Percentiles rank a stretch among this genome's conserved stretches.
Evolutionary conservation across 768 basidiomycete genomes (phyloP).

Genomic region (Hygrophorus russula): DNA sequence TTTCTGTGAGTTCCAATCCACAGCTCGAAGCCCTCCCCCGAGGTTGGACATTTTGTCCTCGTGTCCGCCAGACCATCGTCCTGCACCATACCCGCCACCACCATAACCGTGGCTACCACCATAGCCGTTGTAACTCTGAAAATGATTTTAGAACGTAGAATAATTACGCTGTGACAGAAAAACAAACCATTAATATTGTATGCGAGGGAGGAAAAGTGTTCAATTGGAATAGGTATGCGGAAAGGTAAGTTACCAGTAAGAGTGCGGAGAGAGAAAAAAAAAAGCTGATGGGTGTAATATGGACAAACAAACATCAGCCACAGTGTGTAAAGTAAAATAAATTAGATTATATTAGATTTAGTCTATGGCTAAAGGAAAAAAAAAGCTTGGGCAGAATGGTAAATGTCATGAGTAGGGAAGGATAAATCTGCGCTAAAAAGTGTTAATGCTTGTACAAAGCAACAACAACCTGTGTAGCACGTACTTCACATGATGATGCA

Average conservation of each 20-base stretch:
- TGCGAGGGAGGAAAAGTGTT: background rate
- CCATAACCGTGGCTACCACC: constrained; percentile 29
- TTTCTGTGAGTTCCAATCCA: constrained; percentile 74
- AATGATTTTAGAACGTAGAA: background rate
- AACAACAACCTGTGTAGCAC: background rate
- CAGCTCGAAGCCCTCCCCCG: constrained; percentile 68
- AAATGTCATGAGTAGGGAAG: too few species aligned
- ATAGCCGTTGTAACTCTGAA: constrained; percentile 31
- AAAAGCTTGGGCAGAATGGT: too few species aligned
- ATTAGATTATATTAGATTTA: background rate
- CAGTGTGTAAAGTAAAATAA: constrained; percentile 1
- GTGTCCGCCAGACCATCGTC: constrained; percentile 41
- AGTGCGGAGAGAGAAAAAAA: constrained; percentile 7
- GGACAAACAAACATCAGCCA: background rate
- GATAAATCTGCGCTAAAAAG: too few species aligned
- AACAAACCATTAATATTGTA: constrained; percentile 15
- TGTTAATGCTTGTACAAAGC: background rate
- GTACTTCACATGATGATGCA: constrained; percentile 32
- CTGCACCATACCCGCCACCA: constrained; percentile 35
- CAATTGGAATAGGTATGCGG: background rate
- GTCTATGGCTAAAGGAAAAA: too few species aligned
- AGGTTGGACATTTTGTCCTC: constrained; percentile 73
- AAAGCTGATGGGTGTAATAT: constrained; percentile 2
- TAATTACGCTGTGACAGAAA: background rate
- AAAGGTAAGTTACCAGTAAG: constrained; percentile 5